These are phyloP conservation scores for Volvox reticuliferus DNA, from an alignment of 139 green algal genomes.

Conservation along the genomic window DNA sequence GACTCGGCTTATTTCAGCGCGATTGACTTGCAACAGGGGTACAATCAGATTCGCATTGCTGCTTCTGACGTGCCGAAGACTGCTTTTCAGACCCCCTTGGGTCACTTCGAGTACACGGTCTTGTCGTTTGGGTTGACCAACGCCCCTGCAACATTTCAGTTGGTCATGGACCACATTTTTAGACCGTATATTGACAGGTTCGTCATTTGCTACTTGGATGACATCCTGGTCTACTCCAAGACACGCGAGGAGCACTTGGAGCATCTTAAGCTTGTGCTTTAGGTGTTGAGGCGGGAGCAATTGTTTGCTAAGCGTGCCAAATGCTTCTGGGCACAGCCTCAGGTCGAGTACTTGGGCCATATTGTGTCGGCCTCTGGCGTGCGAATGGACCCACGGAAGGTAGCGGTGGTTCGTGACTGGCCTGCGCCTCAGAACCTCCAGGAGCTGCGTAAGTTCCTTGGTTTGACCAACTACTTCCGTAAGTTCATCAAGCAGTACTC, in stretches of 20 bases:
- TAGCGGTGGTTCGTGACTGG: background rate
- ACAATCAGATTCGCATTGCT: slow-evolving; percentile 19
- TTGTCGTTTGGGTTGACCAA: slow-evolving; percentile 48
- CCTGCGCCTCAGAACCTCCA: background rate
- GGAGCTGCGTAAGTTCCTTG: slow-evolving; percentile 6
- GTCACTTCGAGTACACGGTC: slow-evolving; percentile 59
- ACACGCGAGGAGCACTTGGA: slow-evolving; percentile 55
- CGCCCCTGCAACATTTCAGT: slow-evolving; percentile 43
- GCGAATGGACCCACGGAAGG: slow-evolving; percentile 6
- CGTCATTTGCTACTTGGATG: slow-evolving; percentile 70
- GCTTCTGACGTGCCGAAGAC: background rate
- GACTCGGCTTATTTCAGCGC: background rate
- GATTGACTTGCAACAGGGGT: slow-evolving; percentile 3
- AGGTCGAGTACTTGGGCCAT: slow-evolving; percentile 3
- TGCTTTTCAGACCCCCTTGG: slow-evolving; percentile 52
- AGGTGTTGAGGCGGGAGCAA: slow-evolving; percentile 54
- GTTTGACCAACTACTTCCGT: slow-evolving; percentile 28
- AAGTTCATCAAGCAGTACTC: background rate
- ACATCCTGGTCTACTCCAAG: slow-evolving; percentile 64
- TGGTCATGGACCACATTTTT: slow-evolving; percentile 64
- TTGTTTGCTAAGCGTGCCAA: slow-evolving; percentile 66
- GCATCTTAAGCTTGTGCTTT: slow-evolving; percentile 57
- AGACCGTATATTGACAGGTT: slow-evolving; percentile 53
- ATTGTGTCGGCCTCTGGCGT: background rate
- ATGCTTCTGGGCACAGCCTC: slow-evolving; percentile 46